Percentiles rank a stretch among this genome's conserved stretches.
phyloP scores from a whole-genome alignment of 345 rosid genomes.

The Euphorbia pulcherrima region DNA sequence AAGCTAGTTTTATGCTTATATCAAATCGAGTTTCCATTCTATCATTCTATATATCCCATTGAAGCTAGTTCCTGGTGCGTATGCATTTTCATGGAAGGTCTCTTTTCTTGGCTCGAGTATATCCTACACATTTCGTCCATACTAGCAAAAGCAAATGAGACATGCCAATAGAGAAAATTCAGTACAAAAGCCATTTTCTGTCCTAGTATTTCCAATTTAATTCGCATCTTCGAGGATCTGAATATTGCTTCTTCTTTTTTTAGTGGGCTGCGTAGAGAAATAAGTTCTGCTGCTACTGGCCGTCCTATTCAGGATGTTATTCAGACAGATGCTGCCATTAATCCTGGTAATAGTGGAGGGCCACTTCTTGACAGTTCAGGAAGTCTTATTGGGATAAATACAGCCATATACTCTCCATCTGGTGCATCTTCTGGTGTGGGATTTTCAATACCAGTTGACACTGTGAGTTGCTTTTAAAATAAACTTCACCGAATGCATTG shows the following conservation, averaged over 20 bases:
- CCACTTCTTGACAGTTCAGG: slow-evolving; percentile 96
- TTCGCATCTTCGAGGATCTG: neutral
- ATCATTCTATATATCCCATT: neutral
- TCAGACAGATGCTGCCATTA: slow-evolving; percentile 97
- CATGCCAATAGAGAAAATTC: neutral
- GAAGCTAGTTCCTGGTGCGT: neutral
- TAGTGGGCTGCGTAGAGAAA: slow-evolving; percentile 92
- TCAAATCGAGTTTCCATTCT: too few relatives aligned
- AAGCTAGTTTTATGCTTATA: too few relatives aligned
- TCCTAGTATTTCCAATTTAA: neutral
- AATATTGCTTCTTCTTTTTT: slow-evolving; percentile 16
- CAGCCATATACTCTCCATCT: slow-evolving; percentile 96
- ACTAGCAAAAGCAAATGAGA: neutral
- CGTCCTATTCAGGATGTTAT: slow-evolving; percentile 99
- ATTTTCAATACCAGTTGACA: slow-evolving; percentile 95
- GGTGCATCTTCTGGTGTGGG: slow-evolving; percentile 99
- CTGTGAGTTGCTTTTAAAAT: slow-evolving; percentile 47
- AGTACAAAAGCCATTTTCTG: neutral
- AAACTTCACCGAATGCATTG: neutral
- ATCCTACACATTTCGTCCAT: neutral
- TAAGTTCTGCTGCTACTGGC: slow-evolving; percentile 96
- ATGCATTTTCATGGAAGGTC: neutral
- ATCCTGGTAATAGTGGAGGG: slow-evolving; percentile 97
- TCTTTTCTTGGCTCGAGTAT: neutral
- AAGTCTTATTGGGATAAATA: slow-evolving; percentile 83